A percentile compares a stretch with the other conserved stretches of the same genome.
Conservation (phyloP, 148 eudicot species). For the Agrostemma githago region DNA sequence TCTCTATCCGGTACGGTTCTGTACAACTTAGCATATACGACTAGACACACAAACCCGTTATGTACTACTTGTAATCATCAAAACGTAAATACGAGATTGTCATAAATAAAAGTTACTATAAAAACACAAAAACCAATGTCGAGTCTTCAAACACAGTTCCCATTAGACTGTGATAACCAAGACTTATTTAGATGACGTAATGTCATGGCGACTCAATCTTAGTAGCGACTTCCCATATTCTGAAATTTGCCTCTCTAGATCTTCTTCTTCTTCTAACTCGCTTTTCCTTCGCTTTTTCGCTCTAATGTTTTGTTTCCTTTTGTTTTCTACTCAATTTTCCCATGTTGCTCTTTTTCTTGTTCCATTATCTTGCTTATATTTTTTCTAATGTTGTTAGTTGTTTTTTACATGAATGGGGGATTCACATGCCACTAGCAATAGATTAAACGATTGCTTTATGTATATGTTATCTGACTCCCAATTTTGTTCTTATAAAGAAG, state of each 20-base stretch:
- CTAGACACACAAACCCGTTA: too few species aligned
- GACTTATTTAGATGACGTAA: slow-evolving; percentile 7
- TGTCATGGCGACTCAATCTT: slow-evolving; percentile 35
- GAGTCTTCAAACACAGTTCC: too few species aligned
- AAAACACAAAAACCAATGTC: too few species aligned
- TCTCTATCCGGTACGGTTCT: too few species aligned
- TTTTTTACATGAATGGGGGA: not conserved
- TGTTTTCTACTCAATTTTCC: not conserved
- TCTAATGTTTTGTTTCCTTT: not conserved
- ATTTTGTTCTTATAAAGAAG: not conserved
- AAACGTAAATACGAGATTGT: too few species aligned
- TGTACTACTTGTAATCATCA: too few species aligned
- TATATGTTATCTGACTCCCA: not conserved
- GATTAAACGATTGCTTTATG: not conserved
- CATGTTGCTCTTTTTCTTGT: not conserved
- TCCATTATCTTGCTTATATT: not conserved
- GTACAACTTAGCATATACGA: too few species aligned
- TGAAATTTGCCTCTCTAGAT: not conserved
- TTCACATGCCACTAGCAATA: not conserved
- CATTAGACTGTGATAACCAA: slow-evolving; percentile 1
- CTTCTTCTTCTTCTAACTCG: not conserved
- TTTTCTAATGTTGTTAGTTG: not conserved
- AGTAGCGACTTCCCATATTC: slow-evolving; percentile 24
- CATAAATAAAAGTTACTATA: too few species aligned
- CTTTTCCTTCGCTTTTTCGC: slow-evolving; percentile 9